Base-by-base conservation (phyloP, 2,329 filamentous ascomycete species). In the Microdochium paspali region DNA sequence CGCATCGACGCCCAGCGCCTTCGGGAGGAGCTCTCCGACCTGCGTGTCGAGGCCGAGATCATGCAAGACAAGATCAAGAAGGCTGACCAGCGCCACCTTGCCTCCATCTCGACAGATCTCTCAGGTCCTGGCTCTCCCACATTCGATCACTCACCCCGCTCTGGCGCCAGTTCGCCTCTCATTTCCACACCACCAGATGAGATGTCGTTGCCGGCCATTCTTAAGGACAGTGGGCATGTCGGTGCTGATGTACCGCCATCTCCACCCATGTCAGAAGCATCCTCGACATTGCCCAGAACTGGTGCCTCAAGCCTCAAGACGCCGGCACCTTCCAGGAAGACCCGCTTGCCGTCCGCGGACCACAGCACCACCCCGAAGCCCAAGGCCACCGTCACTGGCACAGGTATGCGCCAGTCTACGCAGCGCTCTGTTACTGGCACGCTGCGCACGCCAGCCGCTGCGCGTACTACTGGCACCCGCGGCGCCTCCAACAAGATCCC, bases 11-110 rank as follows among this genome's bases (percentile, higher is more conserved):
- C 85, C 10, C 93, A 98, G 67, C 79, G 91, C 45, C 71, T 97
- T 51, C 83, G 89, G 32, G 90, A 96, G 60, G 93, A 98, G 64
- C 74, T 97, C 12, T 86, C 87, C 5, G 93, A 98, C 63, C 76
- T 96, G 56, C 94, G 89, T 72, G 89, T 98, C 52, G 93, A 98
- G 68, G 85, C 86, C 50, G 93, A 97, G 61, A 93, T 98, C 59
- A 79, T 91, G 59, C 85, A 93, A 60, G 89, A 95, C 73, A 97
- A 96, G 75, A 74, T 97, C 61, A 87, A 87, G 61, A 86, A 90
- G 65, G 72, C 79, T 42, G 76, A 79, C 53, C 55, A 62, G 21
- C 75, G 79, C 44, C 78, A 82, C 55, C 63, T 83, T 21, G 79
- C 78, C 32, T 63, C 70, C 51, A 73, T 83, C 46, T 77, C 77